These are phyloP conservation scores for Ruellia speciosa DNA, from an alignment of 305 asterid genomes.

Conservation along the genomic window DNA sequence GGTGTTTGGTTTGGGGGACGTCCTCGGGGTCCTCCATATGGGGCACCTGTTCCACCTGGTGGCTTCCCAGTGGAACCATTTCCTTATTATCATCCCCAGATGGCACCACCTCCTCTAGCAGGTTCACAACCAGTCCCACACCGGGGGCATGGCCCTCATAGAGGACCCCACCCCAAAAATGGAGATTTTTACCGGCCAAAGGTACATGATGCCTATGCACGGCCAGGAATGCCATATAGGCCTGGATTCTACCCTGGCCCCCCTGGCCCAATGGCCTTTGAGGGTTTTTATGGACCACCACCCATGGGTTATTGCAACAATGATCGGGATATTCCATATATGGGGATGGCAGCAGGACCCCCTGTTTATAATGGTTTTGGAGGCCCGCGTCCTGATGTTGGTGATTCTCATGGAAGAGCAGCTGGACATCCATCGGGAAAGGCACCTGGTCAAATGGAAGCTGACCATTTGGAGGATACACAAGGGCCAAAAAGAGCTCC, in stretches of 20 bases:
- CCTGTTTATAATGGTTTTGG: constrained; percentile 57
- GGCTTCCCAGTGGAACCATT: constrained; percentile 76
- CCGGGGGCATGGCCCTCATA: constrained; percentile 49
- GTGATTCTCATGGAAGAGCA: constrained; percentile 44
- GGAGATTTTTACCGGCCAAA: constrained; percentile 80
- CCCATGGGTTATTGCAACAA: constrained; percentile 70
- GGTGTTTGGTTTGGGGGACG: constrained; percentile 86
- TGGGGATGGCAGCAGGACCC: constrained; percentile 58
- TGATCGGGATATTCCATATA: constrained; percentile 64
- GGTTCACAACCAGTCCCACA: constrained; percentile 62
- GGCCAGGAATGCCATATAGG: constrained; percentile 71
- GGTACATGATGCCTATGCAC: constrained; percentile 64
- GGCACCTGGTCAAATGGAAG: constrained; percentile 39
- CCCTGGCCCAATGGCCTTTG: constrained; percentile 65
- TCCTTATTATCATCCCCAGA: constrained; percentile 72
- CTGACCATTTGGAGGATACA: constrained; percentile 40
- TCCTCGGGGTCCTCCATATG: constrained; percentile 69
- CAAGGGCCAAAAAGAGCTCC: constrained; percentile 41
- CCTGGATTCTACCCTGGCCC: constrained; percentile 80
- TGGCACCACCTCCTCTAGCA: constrained; percentile 58
- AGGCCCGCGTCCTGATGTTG: constrained; percentile 44
- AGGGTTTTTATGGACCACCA: constrained; percentile 81
- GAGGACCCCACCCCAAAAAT: constrained; percentile 79
- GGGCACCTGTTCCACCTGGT: constrained; percentile 63
- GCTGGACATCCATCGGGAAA: constrained; percentile 38